Evolutionary conservation across 2,329 filamentous ascomycete species (phyloP).

Genomic region (Xylariales sp.): DNA sequence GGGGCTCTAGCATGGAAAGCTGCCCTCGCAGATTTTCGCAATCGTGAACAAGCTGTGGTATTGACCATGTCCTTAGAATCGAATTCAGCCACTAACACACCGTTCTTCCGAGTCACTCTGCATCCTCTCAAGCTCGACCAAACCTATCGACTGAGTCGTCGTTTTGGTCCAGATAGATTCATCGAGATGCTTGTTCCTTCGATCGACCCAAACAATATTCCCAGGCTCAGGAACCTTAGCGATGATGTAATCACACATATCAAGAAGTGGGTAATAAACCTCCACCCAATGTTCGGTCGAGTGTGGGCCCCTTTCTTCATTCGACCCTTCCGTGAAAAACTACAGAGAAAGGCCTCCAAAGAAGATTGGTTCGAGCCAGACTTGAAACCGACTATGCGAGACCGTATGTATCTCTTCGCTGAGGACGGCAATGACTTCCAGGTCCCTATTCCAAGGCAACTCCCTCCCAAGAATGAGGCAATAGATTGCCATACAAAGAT

Average conservation of each 20-base stretch:
- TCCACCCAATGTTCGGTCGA: conserved; percentile 22
- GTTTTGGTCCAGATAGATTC: conserved; percentile 55
- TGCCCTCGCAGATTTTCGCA: conserved; percentile 32
- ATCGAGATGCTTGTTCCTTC: conserved; percentile 49
- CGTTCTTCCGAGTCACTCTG: conserved; percentile 42
- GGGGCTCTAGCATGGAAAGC: conserved; percentile 40
- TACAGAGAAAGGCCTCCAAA: conserved; percentile 32
- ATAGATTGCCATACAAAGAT: conserved; percentile 21
- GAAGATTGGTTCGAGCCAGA: conserved; percentile 23
- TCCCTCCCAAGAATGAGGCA: conserved; percentile 22
- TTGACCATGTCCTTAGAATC: conserved; percentile 39
- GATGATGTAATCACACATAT: background rate
- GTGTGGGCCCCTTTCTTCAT: conserved; percentile 35
- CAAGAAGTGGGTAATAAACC: conserved; percentile 2
- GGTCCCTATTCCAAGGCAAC: conserved; percentile 18
- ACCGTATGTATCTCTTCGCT: conserved; percentile 52
- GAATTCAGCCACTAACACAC: conserved; percentile 28
- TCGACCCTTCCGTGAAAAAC: conserved; percentile 31
- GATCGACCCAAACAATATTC: conserved; percentile 6
- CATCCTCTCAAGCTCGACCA: conserved; percentile 43
- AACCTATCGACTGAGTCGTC: conserved; percentile 47
- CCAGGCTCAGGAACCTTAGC: background rate
- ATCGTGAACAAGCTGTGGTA: conserved; percentile 32
- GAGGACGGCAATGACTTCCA: conserved; percentile 42
- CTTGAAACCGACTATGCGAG: conserved; percentile 27